A percentile compares a stretch with the other conserved stretches of the same genome.
These are phyloP conservation scores for Penicillium nordicum DNA, from an alignment of 2,329 filamentous ascomycete species.

Conservation along the genomic window DNA sequence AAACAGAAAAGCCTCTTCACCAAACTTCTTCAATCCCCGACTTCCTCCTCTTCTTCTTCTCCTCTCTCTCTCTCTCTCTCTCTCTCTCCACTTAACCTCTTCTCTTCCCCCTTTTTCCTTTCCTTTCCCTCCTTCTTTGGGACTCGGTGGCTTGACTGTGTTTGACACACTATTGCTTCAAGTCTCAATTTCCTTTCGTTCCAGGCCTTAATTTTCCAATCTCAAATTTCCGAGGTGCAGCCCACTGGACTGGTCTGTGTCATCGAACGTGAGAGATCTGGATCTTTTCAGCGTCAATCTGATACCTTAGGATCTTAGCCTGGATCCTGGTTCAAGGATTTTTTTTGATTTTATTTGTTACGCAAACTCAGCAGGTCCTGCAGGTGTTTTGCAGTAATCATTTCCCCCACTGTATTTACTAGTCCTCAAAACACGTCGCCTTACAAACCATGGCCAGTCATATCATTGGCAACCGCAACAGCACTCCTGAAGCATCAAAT, in stretches of 20 bases:
- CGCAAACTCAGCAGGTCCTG: conserved; percentile 70
- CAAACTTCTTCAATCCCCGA: conserved; percentile 19
- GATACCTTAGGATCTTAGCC: conserved; percentile 16
- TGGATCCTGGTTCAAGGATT: conserved; percentile 18
- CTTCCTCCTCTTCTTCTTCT: conserved; percentile 18
- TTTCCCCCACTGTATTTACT: conserved; percentile 36
- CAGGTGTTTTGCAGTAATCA: conserved; percentile 59
- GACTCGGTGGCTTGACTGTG: conserved; percentile 36
- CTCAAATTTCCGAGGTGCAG: conserved; percentile 37
- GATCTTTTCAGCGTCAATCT: conserved; percentile 26
- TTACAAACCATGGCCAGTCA: conserved; percentile 56
- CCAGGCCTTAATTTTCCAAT: conserved; percentile 16
- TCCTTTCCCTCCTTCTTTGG: conserved; percentile 27
- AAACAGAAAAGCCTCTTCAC: conserved; percentile 25
- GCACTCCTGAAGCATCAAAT: conserved; percentile 86
- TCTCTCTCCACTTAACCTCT: conserved; percentile 15
- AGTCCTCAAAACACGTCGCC: conserved; percentile 22
- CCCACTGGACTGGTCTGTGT: conserved; percentile 47
- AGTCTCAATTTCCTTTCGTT: conserved; percentile 40
- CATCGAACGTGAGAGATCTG: conserved; percentile 29
- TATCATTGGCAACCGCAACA: conserved; percentile 83
- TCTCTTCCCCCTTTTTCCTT: conserved; percentile 18
- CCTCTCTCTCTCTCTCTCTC: conserved; percentile 7
- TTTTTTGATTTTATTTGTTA: conserved; percentile 24
- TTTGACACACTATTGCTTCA: conserved; percentile 46